Evolutionary conservation across 768 basidiomycete genomes (phyloP), one percentile per base, ranked within the genome.

Genomic region (Mycena chlorophos): DNA sequence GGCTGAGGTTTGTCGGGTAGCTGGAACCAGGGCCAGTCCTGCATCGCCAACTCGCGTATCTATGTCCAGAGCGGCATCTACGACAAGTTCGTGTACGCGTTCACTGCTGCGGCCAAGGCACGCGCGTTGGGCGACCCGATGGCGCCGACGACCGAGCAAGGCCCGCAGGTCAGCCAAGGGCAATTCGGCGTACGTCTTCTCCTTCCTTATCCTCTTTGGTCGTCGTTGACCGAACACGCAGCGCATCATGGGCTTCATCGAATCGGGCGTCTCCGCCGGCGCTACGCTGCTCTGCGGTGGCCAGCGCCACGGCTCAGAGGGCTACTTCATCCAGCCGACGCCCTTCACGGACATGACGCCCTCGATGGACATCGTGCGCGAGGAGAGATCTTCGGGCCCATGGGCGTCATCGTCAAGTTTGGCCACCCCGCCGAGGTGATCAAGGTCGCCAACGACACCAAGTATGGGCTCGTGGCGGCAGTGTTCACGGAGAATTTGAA

Each of bases 11-110:
- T 29, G 22, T 8, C 3, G 16, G 1, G 31, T 37, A 67, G 63
- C 49, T 60, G 48, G 40, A 66, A 65, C 42, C 61, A 82, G 56
- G 89, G 92, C 23, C 91, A 94, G 70, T 75, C 78, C 16, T 94
- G 91, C 73, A 83, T 82, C 61, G 90, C 90, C 10, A 88, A 91
- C 12, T 88, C 90, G 22, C 83, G 93, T 57, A 85, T 94, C 64
- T 92, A 80, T 65, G 88, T 94, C 4, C 91, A 94, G 65, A 84
- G 80, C 55, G 73, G 75, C 3, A 82, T 94, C 62, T 93, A 94
- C 72, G 91, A 94, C 69, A 68, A 83, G 59, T 93, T 94, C 76
- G 64, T 93, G 51, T 64, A 71, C 49, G 69, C 59, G 29, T 86
- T 91, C 70, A 75, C 77, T 1, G 76, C 69, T 43, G 73, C 77